Evolutionary conservation across 306 rosid species (phyloP).

Genomic region (Rubus idaeus): DNA sequence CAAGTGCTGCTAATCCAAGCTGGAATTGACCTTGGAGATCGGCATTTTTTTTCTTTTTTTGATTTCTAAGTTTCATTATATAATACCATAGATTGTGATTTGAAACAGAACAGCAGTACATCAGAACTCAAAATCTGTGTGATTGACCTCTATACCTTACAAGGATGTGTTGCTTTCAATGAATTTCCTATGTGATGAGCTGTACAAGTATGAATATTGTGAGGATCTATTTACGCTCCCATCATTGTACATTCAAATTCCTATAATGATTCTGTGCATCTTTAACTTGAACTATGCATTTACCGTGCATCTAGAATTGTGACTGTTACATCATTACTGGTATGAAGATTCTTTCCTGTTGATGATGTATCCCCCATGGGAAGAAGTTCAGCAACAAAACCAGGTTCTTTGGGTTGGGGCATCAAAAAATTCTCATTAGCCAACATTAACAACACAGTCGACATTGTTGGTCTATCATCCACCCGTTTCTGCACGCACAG

Average conservation of each 20-base stretch:
- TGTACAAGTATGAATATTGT: not conserved
- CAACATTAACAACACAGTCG: slow-evolving; percentile 31
- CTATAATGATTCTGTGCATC: not conserved
- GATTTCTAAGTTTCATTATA: not conserved
- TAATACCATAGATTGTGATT: not conserved
- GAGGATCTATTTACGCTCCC: not conserved
- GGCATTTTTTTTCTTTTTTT: not conserved
- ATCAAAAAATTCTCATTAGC: slow-evolving; percentile 22
- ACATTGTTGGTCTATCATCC: slow-evolving; percentile 38
- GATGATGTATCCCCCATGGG: not conserved
- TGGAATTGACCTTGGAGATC: not conserved
- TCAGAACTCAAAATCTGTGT: not conserved
- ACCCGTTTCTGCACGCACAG: slow-evolving; percentile 47
- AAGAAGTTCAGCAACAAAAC: slow-evolving; percentile 1
- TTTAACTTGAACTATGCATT: not conserved
- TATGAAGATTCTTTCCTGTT: not conserved
- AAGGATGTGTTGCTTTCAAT: not conserved
- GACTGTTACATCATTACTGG: slow-evolving; percentile 20
- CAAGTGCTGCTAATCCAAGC: not conserved
- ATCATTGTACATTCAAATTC: not conserved
- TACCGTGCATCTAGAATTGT: slow-evolving; percentile 18
- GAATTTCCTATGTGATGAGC: not conserved
- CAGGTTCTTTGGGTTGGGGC: slow-evolving; percentile 25
- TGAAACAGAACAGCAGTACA: not conserved
- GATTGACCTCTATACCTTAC: not conserved